Base-by-base conservation (phyloP, 768 basidiomycete species). In the Cyclocybe cylindracea region DNA sequence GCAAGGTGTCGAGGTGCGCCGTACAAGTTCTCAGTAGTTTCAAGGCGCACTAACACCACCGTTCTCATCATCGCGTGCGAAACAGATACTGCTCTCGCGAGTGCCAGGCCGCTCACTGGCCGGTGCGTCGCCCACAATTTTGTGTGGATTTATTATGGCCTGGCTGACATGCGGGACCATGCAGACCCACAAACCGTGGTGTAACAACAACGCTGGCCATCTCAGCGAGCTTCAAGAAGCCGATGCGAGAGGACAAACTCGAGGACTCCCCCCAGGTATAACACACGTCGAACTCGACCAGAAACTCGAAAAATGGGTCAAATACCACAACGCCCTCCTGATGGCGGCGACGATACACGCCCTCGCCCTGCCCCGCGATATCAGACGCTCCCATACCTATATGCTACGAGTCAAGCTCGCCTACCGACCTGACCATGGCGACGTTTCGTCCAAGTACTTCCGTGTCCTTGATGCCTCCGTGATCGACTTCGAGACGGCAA, bases 291-390 rank as follows among this genome's bases (percentile, higher is more conserved):
- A 68, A 42, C 65, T 69, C 38, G 64, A 69, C 54, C 50, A 57
- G 44, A 62, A 60, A 16, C 65, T 71, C 47, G 65, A 67, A 45
- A 67, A 66, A 47, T 69, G 70, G 69, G 61, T 67, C 51, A 60
- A 62, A 44, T 66, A 59, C 50, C 66, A 69, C 53, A 60, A 38
- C 47, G 37, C 55, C 13, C 62, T 63, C 9, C 61, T 68, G 38
- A 66, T 69, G 62, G 60, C 50, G 31, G 63, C 66, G 2, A 63
- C 61, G 24, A 58, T 70, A 24, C 68, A 70, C 40, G 68, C 67
- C 10, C 58, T 68, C 7, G 59, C 48, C 32, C 62, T 67, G 11
- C 61, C 62, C n/a, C 53, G 50, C 8, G 59, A 67, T 51, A 44
- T 70, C 43, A 55, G 24, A 4, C 63, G 63, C 2, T 6, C 61